These are phyloP conservation scores for Sinapis alba DNA, from an alignment of 441 rosid species.

Conservation along the genomic window DNA sequence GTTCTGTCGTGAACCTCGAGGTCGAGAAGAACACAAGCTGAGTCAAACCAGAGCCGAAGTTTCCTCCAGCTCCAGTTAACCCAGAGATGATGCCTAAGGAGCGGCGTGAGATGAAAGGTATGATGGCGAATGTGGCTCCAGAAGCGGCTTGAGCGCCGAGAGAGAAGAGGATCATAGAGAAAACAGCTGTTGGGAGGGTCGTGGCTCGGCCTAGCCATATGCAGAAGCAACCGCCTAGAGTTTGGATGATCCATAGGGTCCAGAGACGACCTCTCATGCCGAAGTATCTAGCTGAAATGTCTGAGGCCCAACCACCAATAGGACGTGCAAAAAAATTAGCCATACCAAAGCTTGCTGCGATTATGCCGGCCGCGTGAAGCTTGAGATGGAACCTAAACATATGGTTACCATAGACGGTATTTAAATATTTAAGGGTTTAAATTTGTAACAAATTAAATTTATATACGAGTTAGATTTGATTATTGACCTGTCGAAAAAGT, in stretches of 20 bases:
- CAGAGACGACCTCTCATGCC: constrained; percentile 92
- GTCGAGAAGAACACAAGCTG: constrained; percentile 69
- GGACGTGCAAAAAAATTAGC: constrained; percentile 77
- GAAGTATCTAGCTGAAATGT: constrained; percentile 52
- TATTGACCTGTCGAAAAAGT: constrained; percentile 65
- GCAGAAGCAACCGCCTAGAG: constrained; percentile 74
- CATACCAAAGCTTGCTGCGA: constrained; percentile 82
- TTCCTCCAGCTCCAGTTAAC: constrained; percentile 82
- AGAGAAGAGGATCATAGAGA: constrained; percentile 77
- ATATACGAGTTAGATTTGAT: not conserved
- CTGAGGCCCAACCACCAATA: constrained; percentile 74
- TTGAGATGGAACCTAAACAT: constrained; percentile 62
- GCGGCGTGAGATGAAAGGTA: constrained; percentile 76
- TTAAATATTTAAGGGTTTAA: not conserved
- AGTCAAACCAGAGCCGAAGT: constrained; percentile 78
- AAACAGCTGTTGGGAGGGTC: constrained; percentile 58
- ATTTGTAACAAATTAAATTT: not conserved
- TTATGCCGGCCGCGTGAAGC: constrained; percentile 70
- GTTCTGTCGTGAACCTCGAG: constrained; percentile 52
- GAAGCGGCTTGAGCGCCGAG: constrained; percentile 87
- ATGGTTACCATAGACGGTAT: not conserved
- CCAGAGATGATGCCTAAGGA: constrained; percentile 80
- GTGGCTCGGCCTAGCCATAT: constrained; percentile 76
- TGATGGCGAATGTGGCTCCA: constrained; percentile 77
- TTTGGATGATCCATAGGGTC: constrained; percentile 74